phyloP scores from a whole-genome alignment of 305 asterid species.

The Fraxinus paxiana region DNA sequence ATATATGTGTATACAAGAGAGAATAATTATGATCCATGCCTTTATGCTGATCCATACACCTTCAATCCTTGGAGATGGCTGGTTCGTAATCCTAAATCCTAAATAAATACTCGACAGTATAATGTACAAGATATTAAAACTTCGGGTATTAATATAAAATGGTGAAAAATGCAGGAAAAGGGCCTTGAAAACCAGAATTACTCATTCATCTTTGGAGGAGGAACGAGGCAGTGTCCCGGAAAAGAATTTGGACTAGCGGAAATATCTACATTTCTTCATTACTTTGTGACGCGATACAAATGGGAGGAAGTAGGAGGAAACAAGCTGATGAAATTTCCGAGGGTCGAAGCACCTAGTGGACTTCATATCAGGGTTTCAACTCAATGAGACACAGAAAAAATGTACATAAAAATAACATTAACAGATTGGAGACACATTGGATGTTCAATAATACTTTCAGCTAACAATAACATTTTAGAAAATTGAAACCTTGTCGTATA shows the following conservation, averaged over 20 bases:
- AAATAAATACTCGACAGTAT: neutral
- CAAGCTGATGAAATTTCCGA: conserved; percentile 56
- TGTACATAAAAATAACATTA: conserved; percentile 23
- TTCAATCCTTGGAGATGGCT: neutral
- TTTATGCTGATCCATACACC: neutral
- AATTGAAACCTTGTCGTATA: neutral
- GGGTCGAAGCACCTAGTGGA: conserved; percentile 97
- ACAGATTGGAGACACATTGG: neutral
- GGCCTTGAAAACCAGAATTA: conserved; percentile 67
- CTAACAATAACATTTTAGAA: neutral
- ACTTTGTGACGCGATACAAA: conserved; percentile 78
- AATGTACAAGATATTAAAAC: neutral
- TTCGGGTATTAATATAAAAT: too few relatives aligned
- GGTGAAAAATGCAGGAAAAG: conserved; percentile 47
- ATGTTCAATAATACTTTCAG: neutral
- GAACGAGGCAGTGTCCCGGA: conserved; percentile 95
- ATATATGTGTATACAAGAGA: conserved; percentile 93
- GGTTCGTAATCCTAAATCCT: conserved; percentile 1
- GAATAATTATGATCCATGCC: conserved; percentile 61
- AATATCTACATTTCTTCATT: conserved; percentile 86
- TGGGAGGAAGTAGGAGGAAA: conserved; percentile 94
- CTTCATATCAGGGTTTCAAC: conserved; percentile 67
- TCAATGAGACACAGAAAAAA: conserved; percentile 24
- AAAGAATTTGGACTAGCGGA: conserved; percentile 96
- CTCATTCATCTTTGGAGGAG: conserved; percentile 86